These are phyloP conservation scores for Telopea speciosissima DNA, from an alignment of 177 flowering plant species.

Conservation along the genomic window DNA sequence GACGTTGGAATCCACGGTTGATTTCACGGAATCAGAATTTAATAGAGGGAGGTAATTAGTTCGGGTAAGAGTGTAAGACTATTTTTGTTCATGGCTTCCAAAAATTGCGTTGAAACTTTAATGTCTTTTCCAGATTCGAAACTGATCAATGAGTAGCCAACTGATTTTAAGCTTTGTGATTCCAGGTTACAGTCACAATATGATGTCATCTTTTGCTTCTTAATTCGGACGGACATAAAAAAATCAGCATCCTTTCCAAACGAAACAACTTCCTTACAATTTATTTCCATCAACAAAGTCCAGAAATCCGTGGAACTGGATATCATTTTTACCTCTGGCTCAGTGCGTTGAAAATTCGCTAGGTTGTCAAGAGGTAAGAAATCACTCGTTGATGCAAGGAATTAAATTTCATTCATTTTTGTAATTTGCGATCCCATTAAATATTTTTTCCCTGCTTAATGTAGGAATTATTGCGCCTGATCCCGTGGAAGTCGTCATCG, in stretches of 20 bases:
- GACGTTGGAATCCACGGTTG: too few species aligned
- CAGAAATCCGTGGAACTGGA: slow-evolving; percentile 21
- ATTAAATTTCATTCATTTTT: neutral
- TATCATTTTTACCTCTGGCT: slow-evolving; percentile 3
- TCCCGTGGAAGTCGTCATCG: neutral
- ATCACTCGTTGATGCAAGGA: slow-evolving; percentile 4
- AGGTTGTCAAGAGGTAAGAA: slow-evolving; percentile 8
- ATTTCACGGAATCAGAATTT: too few species aligned
- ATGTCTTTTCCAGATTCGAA: neutral
- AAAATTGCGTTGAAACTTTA: neutral
- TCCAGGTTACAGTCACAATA: too few species aligned
- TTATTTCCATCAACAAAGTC: slow-evolving; percentile 25
- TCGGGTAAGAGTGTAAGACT: neutral
- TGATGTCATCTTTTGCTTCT: neutral
- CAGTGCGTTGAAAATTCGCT: slow-evolving; percentile 12
- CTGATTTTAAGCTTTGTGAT: neutral
- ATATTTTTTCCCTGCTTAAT: too few species aligned
- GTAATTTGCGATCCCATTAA: too few species aligned
- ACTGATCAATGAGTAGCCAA: neutral
- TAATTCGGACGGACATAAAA: neutral
- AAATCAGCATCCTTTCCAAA: neutral
- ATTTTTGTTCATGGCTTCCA: neutral
- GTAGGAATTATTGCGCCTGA: neutral
- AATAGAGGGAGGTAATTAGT: too few species aligned
- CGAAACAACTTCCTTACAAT: slow-evolving; percentile 12